phyloP scores from a whole-genome alignment of 805 yeast species.

The Wickerhamiella bombiphila region DNA sequence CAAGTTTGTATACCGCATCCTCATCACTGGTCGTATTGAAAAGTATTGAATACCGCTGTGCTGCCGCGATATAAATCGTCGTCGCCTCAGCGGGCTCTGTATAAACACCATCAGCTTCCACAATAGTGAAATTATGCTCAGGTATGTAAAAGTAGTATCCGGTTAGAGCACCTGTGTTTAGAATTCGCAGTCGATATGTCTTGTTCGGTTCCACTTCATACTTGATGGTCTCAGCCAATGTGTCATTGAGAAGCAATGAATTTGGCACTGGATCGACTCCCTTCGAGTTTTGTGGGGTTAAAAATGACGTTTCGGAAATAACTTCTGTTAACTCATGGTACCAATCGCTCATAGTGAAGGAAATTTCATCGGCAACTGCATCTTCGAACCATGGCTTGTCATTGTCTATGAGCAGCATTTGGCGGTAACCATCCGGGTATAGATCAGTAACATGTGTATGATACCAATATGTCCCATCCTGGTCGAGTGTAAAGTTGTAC shows the following conservation, averaged over 20 bases:
- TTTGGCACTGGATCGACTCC: constrained; percentile 98
- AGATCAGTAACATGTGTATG: constrained; percentile 87
- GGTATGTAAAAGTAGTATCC: constrained; percentile 82
- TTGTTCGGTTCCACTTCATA: constrained; percentile 62
- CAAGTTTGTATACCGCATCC: constrained; percentile 55
- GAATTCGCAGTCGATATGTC: constrained; percentile 66
- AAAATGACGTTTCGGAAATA: constrained; percentile 33
- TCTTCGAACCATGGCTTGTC: constrained; percentile 42
- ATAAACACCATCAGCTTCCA: constrained; percentile 85
- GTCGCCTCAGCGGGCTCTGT: constrained; percentile 61
- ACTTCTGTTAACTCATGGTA: constrained; percentile 54
- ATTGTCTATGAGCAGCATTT: constrained; percentile 54
- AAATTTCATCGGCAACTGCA: constrained; percentile 66
- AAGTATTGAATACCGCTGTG: constrained; percentile 80
- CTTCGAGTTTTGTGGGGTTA: constrained; percentile 72
- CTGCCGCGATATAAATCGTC: constrained; percentile 66
- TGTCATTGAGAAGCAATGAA: constrained; percentile 62
- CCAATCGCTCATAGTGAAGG: constrained; percentile 68
- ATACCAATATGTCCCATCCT: constrained; percentile 91
- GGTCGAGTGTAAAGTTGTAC: constrained; percentile 82
- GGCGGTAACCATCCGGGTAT: constrained; percentile 72
- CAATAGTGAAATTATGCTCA: constrained; percentile 71
- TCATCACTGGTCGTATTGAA: constrained; percentile 54
- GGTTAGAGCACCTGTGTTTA: constrained; percentile 81
- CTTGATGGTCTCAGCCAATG: constrained; percentile 31